Evolutionary conservation across 352 stramenopile genomes (phyloP).

Genomic region (Globisporangium megalacanthum): DNA sequence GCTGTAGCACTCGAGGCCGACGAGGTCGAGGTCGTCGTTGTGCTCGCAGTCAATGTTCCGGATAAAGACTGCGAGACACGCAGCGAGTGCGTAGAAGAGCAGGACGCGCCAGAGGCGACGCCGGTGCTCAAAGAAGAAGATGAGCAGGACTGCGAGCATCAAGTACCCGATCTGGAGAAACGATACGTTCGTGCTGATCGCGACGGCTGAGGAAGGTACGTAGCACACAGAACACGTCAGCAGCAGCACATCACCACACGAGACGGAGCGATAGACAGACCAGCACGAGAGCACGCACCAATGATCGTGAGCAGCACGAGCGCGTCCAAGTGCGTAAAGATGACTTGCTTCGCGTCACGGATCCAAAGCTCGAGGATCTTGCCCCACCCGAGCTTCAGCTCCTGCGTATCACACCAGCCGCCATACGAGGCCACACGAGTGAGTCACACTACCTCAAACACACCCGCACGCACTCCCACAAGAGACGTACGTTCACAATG

Average conservation of each 20-base stretch:
- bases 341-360: constrained; percentile 60
- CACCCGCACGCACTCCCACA: not conserved
- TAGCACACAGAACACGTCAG: constrained; percentile 3
- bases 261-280: not conserved
- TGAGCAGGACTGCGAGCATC: constrained; percentile 67
- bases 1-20: constrained; percentile 72
- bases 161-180: constrained; percentile 84
- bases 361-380: constrained; percentile 56
- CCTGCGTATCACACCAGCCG: constrained; percentile 18
- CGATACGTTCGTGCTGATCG: constrained; percentile 71
- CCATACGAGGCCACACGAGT: not conserved
- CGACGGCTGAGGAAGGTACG: constrained; percentile 40
- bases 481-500: constrained; percentile 34
- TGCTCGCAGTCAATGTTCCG: constrained; percentile 71
- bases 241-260: not conserved
- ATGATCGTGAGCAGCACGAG: constrained; percentile 80
- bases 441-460: not conserved
- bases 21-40: constrained; percentile 37
- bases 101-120: constrained; percentile 75
- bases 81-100: constrained; percentile 59
- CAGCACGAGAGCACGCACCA: constrained; percentile 34
- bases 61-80: constrained; percentile 72
- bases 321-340: constrained; percentile 73
- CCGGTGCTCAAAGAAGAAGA: constrained; percentile 79
- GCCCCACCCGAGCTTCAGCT: constrained; percentile 47